Conservation (phyloP, 2,329 filamentous ascomycete species). For the Elsinoe fawcettii region DNA sequence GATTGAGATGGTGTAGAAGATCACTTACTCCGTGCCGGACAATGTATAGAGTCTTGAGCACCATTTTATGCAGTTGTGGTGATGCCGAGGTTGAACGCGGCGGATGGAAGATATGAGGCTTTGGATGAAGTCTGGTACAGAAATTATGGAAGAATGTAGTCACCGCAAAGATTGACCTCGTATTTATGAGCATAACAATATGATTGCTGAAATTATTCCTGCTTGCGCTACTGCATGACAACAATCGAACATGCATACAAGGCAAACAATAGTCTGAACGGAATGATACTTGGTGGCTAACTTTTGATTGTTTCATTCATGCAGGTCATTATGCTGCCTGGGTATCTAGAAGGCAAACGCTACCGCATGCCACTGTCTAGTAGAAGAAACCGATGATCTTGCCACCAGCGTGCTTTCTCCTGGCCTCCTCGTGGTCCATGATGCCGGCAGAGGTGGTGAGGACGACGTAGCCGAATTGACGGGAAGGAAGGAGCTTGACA, state of each 20-base stretch:
- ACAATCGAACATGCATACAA: background rate
- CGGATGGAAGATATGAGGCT: constrained; percentile 9
- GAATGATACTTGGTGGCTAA: background rate
- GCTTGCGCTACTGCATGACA: background rate
- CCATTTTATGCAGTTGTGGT: constrained; percentile 23
- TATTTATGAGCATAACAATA: background rate
- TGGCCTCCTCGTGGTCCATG: constrained; percentile 99
- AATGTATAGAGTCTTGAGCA: constrained; percentile 43
- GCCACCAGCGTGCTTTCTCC: constrained; percentile 97
- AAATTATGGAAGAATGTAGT: constrained; percentile 4
- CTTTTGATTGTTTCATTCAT: constrained; percentile 14
- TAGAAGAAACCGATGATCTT: constrained; percentile 99
- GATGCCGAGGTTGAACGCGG: background rate
- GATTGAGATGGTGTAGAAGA: background rate
- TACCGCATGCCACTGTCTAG: constrained; percentile 37
- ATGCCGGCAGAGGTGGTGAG: constrained; percentile 98
- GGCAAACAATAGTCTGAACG: background rate
- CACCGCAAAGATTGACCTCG: background rate
- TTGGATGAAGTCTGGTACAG: constrained; percentile 17
- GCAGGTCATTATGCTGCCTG: constrained; percentile 14
- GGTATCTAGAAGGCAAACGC: constrained; percentile 15
- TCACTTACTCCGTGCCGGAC: constrained; percentile 44
- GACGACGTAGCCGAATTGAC: constrained; percentile 99
- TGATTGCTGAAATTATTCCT: background rate
- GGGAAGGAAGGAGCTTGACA: constrained; percentile 94